Base-by-base conservation (phyloP, 805 yeast genomes). In the Starmerella vaccinii region DNA sequence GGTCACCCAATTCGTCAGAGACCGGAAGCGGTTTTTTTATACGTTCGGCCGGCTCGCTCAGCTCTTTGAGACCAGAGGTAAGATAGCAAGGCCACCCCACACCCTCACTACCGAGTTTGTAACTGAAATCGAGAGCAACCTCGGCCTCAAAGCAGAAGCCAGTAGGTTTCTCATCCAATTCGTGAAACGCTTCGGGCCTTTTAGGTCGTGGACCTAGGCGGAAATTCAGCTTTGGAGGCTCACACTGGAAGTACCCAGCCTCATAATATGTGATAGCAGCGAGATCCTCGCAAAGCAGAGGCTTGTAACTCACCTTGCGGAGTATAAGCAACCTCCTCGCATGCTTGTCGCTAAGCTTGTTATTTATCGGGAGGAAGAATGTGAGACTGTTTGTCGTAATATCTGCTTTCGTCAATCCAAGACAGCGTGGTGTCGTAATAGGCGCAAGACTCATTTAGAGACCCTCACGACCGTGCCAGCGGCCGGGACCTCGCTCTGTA, bases 121-220 rank as follows among this genome's bases (percentile, higher is more conserved):
- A 41, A 3, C 45, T n/a, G 2, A 34, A 9, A 23, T 41, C 45
- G 23, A 41, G 34, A 12, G 45, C 16, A 4, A 41, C 4, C 13
- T 8, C n/a, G 13, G 45, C 45, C 24, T 27, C 16, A 24, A 41
- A 41, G 29, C 34, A 41, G 34, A 27, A 27, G 2, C 33, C 34
- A 3, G 9, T 13, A 16, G 23, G 9, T 12, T 15, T 41, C 1
- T 5, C 5, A 7, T 41, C 34, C 15, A 41, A 34, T 8, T 16
- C 23, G 2, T 16, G 32, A 10, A 41, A 5, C 4, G 45, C 33
- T 7, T 41, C 45, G 23, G 45, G 45, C 23, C 34, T 27, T 16
- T 26, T 41, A 8, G 45, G 45, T n/a, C 18, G 8, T 2, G 34
- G 45, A n/a, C 45, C 45, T 4, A 34, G 34, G 23, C 45, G 45